phyloP scores from a whole-genome alignment of 139 green algal species.

The Desmodesmus armatus region DNA sequence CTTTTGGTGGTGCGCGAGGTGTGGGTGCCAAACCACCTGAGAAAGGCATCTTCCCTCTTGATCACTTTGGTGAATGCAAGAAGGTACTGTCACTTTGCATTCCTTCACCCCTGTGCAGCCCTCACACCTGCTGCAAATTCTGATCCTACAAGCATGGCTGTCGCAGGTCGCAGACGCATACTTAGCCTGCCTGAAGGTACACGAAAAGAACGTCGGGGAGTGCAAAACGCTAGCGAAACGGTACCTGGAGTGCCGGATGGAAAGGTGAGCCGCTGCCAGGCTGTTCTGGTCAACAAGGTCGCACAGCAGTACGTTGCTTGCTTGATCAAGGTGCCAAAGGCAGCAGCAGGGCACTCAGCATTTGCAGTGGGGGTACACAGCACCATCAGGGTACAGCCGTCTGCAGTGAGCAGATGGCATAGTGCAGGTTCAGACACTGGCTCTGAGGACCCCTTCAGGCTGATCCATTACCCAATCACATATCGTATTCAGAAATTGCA shows the following conservation, averaged over 20 bases:
- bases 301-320: too few relatives aligned
- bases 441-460: too few relatives aligned
- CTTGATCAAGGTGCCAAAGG: neutral
- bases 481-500: too few relatives aligned
- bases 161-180: slow-evolving; percentile 83
- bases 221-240: slow-evolving; percentile 81
- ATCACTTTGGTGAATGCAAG: slow-evolving; percentile 97
- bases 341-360: too few relatives aligned
- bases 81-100: slow-evolving; percentile 48
- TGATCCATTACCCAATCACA: too few relatives aligned
- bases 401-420: too few relatives aligned
- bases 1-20: slow-evolving; percentile 50
- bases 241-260: slow-evolving; percentile 95
- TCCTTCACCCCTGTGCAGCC: neutral
- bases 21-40: slow-evolving; percentile 84
- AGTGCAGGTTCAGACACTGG: too few relatives aligned
- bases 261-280: slow-evolving; percentile 78
- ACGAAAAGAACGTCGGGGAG: slow-evolving; percentile 63
- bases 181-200: slow-evolving; percentile 80
- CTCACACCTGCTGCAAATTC: neutral
- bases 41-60: slow-evolving; percentile 97
- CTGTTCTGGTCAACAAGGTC: too few relatives aligned
- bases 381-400: too few relatives aligned
- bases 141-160: neutral
- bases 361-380: too few relatives aligned